Conservation (phyloP, 2,329 filamentous ascomycete genomes). For the Xylariomycetidae sp. region DNA sequence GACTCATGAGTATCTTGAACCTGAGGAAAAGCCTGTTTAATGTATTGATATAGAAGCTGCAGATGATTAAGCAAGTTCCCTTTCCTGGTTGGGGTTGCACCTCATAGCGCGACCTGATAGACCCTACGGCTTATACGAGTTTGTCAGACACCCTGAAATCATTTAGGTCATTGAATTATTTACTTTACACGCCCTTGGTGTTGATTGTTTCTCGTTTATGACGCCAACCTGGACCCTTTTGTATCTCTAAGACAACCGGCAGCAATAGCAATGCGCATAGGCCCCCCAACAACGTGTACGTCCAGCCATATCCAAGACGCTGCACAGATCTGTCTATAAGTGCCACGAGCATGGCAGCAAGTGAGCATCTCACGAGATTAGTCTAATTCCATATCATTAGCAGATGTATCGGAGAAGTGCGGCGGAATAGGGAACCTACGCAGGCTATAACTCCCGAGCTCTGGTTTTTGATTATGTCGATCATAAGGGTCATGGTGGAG, state of each 20-base stretch:
- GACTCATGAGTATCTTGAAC: too few species aligned
- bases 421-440: conserved; percentile 2
- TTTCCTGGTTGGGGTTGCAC: too few species aligned
- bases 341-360: conserved; percentile 21
- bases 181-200: too few species aligned
- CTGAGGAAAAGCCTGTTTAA: too few species aligned
- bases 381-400: conserved; percentile 12
- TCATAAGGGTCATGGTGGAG: conserved; percentile 26
- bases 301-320: conserved; percentile 1
- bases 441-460: conserved; percentile 25
- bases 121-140: too few species aligned
- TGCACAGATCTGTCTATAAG: conserved; percentile 14
- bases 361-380: conserved; percentile 21
- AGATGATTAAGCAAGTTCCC: too few species aligned
- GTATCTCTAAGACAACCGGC: neutral
- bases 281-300: neutral
- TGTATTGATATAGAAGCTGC: too few species aligned
- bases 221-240: neutral
- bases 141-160: too few species aligned
- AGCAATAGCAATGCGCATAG: neutral
- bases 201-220: too few species aligned
- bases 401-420: neutral
- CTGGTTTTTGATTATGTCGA: conserved; percentile 21
- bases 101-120: too few species aligned
- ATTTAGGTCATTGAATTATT: too few species aligned